Base-by-base conservation (phyloP, 106 monocot species). In the Agapanthus africanus region DNA sequence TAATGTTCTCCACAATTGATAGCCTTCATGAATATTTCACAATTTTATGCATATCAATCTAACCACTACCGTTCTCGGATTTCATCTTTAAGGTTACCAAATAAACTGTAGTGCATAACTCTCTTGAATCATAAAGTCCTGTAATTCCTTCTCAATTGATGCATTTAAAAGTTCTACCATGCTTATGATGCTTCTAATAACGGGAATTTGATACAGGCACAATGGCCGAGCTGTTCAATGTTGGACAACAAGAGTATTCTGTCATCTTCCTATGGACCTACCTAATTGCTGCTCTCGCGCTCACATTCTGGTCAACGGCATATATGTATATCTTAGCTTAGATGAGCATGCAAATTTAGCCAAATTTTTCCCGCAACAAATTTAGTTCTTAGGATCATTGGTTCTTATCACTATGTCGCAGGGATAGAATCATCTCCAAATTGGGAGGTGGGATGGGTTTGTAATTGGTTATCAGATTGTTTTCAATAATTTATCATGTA, bases 201-300 rank as follows among this genome's bases (percentile, higher is more conserved):
- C n/a, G n/a, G n/a, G n/a, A n/a, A n/a, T n/a, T n/a, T n/a, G 42
- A 49, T 65, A 65, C 74, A 74, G 74, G 74, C n/a, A 56, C 37
- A 27, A 74, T 74, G 66, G 66, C 74, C 0, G 47, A 74, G 26
- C 23, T 74, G 41, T 74, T 74, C 33, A 51, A 63, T 51, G 74
- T 74, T 51, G 66, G 66, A 6, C 74, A 74, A 33, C 64, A 74
- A 37, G 74, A 74, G 31, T 64, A 63, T 26, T 74, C 74, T n/a
- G 74, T 74, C 14, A 74, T 74, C 35, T 74, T 74, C 74, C 50
- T 74, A 40, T 74, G 74, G 74, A 66, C 65, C 1, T 74, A 74
- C 40, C 54, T 66, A 54, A 14, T 27, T 54, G 65, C 65, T 27
- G 66, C 74, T 27, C 25, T 74, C 7, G 65, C 74, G 15, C 74